Evolutionary conservation across 768 basidiomycete genomes (phyloP).

Genomic region (Leccinum barrowsii): DNA sequence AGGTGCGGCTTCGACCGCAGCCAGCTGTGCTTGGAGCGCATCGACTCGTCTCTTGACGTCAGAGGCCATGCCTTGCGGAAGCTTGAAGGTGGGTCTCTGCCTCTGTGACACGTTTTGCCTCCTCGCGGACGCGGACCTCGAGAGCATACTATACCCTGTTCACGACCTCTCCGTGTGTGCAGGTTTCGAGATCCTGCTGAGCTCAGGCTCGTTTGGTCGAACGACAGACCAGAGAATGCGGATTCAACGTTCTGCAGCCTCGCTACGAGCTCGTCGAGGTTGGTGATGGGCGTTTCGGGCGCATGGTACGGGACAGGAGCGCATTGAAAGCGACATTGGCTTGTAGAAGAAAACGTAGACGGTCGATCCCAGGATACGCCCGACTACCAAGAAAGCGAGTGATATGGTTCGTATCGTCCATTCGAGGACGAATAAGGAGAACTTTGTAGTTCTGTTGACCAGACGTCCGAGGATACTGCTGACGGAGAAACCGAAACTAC

Average conservation of each 20-base stretch:
- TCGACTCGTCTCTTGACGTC: too few species aligned
- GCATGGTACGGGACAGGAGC: constrained; percentile 42
- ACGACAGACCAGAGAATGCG: constrained; percentile 56
- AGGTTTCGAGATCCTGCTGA: constrained; percentile 51
- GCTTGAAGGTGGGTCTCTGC: constrained; percentile 48
- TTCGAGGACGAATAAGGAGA: constrained; percentile 30
- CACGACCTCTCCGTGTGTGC: constrained; percentile 48
- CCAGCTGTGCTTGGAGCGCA: too few species aligned
- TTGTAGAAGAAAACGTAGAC: constrained; percentile 47
- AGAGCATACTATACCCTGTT: constrained; percentile 49
- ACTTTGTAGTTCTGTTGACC: constrained; percentile 35
- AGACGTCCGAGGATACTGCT: constrained; percentile 43
- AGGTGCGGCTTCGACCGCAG: constrained; percentile 20
- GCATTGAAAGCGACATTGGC: constrained; percentile 40
- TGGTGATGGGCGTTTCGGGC: constrained; percentile 58
- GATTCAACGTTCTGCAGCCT: constrained; percentile 64
- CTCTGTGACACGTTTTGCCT: constrained; percentile 47
- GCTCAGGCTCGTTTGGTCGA: constrained; percentile 49
- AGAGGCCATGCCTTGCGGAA: constrained; percentile 43
- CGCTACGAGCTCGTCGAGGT: constrained; percentile 61
- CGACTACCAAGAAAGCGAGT: constrained; percentile 39
- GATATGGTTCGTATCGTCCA: constrained; percentile 30
- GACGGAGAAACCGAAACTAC: constrained; percentile 38
- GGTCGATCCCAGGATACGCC: constrained; percentile 46
- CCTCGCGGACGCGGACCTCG: constrained; percentile 49